These are phyloP conservation scores for Mortierella sp. DNA, from an alignment of 371 early-diverging fungal genomes.

Conservation along the genomic window DNA sequence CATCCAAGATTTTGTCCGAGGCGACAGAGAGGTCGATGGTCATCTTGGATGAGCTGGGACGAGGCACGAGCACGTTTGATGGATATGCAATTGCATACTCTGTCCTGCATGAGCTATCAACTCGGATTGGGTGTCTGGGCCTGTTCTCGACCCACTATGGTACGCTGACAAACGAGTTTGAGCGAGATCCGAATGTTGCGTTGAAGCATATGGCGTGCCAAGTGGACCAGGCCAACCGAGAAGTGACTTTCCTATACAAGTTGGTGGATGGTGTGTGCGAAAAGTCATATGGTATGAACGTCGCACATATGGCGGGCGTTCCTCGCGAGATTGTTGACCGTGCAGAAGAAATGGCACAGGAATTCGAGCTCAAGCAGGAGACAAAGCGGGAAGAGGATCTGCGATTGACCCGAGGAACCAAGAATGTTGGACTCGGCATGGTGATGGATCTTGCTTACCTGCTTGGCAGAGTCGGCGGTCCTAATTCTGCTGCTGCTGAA, in stretches of 20 bases:
- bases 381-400: constrained; percentile 40
- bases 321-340: constrained; percentile 72
- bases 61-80: constrained; percentile 99
- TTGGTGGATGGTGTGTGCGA: constrained; percentile 86
- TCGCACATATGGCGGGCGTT: constrained; percentile 97
- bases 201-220: constrained; percentile 87
- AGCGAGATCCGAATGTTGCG: constrained; percentile 70
- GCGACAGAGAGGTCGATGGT: constrained; percentile 96
- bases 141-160: constrained; percentile 99
- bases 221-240: constrained; percentile 84
- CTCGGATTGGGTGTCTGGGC: constrained; percentile 89
- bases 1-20: constrained; percentile 92
- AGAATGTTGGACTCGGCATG: constrained; percentile 49
- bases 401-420: constrained; percentile 20
- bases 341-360: constrained; percentile 78
- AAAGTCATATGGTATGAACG: constrained; percentile 93
- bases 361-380: constrained; percentile 74
- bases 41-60: constrained; percentile 99
- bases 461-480: constrained; percentile 29
- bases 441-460: constrained; percentile 54
- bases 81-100: constrained; percentile 98
- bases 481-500: background rate
- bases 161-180: constrained; percentile 88
- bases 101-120: constrained; percentile 90
- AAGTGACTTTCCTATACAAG: constrained; percentile 98